A percentile compares a stretch with the other conserved stretches of the same genome.
phyloP scores from a whole-genome alignment of 2,329 filamentous ascomycete species.

The Thelonectria rubi region DNA sequence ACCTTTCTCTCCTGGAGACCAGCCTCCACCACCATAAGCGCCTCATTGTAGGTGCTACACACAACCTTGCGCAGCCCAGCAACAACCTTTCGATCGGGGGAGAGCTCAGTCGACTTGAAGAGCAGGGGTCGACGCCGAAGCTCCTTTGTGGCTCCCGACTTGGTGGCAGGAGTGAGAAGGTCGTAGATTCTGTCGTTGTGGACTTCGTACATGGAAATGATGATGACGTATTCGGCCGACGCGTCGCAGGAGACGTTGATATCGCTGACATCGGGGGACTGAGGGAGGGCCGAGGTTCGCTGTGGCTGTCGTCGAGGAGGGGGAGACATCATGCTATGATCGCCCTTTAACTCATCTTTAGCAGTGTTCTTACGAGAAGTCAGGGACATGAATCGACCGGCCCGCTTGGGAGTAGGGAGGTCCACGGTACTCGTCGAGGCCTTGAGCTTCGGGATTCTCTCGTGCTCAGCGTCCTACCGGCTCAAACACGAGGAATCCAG shows the following conservation, averaged over 20 bases:
- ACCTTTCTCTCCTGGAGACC: constrained; percentile 88
- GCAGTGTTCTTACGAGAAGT: constrained; percentile 59
- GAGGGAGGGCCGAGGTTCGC: constrained; percentile 75
- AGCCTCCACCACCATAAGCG: constrained; percentile 88
- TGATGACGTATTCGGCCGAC: constrained; percentile 81
- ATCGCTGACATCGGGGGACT: constrained; percentile 77
- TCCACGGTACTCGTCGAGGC: constrained; percentile 43
- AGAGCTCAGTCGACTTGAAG: constrained; percentile 91
- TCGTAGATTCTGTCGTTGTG: constrained; percentile 99
- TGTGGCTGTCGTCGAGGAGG: constrained; percentile 71
- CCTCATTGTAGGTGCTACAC: constrained; percentile 83
- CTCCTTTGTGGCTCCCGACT: constrained; percentile 72
- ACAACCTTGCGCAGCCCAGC: constrained; percentile 91
- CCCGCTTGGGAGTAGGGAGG: constrained; percentile 48
- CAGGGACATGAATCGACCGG: constrained; percentile 51
- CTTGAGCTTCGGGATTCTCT: constrained; percentile 27
- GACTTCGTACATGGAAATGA: constrained; percentile 98
- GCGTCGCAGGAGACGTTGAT: constrained; percentile 68
- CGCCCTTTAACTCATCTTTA: constrained; percentile 61
- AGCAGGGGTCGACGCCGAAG: constrained; percentile 80
- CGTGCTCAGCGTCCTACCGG: constrained; percentile 43
- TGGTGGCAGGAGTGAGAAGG: constrained; percentile 74
- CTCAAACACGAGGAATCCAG: constrained; percentile 37
- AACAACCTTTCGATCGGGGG: constrained; percentile 92
- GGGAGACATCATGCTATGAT: constrained; percentile 56